Evolutionary conservation across 352 stramenopile species (phyloP), one percentile per base, ranked within the genome.

Genomic region (Globisporangium emineosum): DNA sequence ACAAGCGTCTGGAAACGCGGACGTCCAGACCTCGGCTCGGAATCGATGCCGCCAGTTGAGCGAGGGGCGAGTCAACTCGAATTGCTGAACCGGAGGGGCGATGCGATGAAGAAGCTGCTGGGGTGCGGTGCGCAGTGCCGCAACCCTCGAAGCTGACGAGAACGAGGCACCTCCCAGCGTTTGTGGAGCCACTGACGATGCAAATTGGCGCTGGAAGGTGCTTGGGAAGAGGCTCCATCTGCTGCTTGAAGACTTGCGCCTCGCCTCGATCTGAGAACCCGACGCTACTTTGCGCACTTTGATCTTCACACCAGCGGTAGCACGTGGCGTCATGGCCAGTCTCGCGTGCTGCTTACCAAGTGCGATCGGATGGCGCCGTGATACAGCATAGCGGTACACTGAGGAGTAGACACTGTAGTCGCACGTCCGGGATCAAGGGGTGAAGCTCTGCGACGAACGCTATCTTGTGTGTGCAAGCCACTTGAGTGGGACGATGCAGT

Each of bases 11-110:
- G 56, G 9, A n/a, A 51, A 33, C 3, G 40, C 56, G 4, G 32
- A 59, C 13, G 12, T 32, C 53, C 53, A 50, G n/a, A 59, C 19
- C 19, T 59, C 21, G n/a, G 5, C 17, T 2, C 53, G 53, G n/a
- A 59, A 49, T 2, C 30, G 53, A 3, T 50, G 53, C 8, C n/a
- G n/a, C 53, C 53, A 49, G 53, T 54, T 54, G 9, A 51, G 19
- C 19, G 6, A 3, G 10, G 42, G 42, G 42, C 32, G 32, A 37
- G 32, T 13, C 32, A 50, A 23, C 19, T 8, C n/a, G 7, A 54
- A 5, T 27, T 54, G 23, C 23, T 19, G 47, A 9, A 27, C 10
- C 17, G 12, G 9, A 12, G 9, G 47, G 21, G 10, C n/a, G 12
- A 54, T 21, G 23, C 23, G 47, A 8, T 10, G 21, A 13, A 54